phyloP scores from a whole-genome alignment of 1,284 basidiomycete species.

The Cryptococcus hybrid region DNA sequence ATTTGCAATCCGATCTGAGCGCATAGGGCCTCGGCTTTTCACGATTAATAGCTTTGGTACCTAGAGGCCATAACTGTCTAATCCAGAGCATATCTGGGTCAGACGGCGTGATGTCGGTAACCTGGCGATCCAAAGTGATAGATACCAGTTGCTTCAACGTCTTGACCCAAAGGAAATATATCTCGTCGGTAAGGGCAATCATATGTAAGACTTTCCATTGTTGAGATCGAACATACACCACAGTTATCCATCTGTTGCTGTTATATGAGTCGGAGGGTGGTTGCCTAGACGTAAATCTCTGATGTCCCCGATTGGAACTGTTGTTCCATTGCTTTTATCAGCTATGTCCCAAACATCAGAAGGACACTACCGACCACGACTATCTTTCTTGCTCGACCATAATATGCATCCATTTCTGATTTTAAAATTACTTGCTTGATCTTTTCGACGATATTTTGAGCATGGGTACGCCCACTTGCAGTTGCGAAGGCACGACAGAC shows the following conservation, averaged over 20 bases:
- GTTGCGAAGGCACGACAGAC: conserved; percentile 9
- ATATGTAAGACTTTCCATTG: conserved; percentile 91
- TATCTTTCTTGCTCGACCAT: conserved; percentile 77
- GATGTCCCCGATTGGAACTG: conserved; percentile 86
- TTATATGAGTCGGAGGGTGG: conserved; percentile 60
- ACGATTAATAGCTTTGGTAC: conserved; percentile 1
- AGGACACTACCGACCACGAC: conserved; percentile 58
- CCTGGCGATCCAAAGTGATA: conserved; percentile 32
- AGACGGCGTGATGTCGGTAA: conserved; percentile 32
- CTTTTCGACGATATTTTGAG: conserved; percentile 85
- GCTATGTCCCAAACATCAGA: neutral
- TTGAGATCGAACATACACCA: conserved; percentile 56
- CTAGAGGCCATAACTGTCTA: conserved; percentile 44
- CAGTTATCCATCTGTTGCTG: conserved; percentile 53
- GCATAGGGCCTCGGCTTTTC: conserved; percentile 62
- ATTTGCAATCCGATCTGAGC: conserved; percentile 53
- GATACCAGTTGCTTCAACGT: conserved; percentile 52
- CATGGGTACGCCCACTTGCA: conserved; percentile 57
- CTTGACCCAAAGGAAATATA: conserved; percentile 58
- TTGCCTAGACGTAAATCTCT: conserved; percentile 53
- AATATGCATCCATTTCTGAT: conserved; percentile 74
- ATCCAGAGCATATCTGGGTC: conserved; percentile 47
- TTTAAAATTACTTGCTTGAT: conserved; percentile 68
- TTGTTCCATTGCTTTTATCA: neutral
- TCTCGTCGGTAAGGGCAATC: conserved; percentile 69